Evolutionary conservation across 2,329 filamentous ascomycete species (phyloP).

Genomic region (Volutella citrinella): DNA sequence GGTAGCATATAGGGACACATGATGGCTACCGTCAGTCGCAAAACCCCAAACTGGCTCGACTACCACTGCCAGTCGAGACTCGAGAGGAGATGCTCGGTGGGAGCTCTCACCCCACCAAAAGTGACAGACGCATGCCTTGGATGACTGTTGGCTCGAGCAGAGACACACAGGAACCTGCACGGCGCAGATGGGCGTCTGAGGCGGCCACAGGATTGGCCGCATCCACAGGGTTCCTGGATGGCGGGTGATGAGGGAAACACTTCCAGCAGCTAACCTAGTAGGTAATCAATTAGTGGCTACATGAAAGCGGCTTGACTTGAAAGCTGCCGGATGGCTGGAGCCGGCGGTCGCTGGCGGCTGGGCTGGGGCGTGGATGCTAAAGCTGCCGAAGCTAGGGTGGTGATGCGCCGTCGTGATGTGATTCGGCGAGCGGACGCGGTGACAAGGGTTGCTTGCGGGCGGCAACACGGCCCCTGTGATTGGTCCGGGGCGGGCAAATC

Average conservation of each 20-base stretch:
- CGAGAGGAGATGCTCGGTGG: slow-evolving; percentile 1
- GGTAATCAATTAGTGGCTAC: too few species aligned
- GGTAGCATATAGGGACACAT: too few species aligned
- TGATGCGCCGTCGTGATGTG: slow-evolving; percentile 17
- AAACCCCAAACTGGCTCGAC: too few species aligned
- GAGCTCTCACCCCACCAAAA: slow-evolving; percentile 6
- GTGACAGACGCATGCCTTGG: slow-evolving; percentile 11
- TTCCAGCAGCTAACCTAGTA: too few species aligned
- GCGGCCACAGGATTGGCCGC: slow-evolving; percentile 20
- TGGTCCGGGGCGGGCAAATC: slow-evolving; percentile 8
- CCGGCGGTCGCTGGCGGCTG: too few species aligned
- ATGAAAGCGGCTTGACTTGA: too few species aligned
- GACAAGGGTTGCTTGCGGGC: slow-evolving; percentile 16
- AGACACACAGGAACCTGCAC: too few species aligned
- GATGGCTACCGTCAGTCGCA: too few species aligned
- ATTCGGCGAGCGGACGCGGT: slow-evolving; percentile 20
- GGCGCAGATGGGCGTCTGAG: slow-evolving; percentile 21
- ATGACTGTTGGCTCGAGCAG: slow-evolving; percentile 19
- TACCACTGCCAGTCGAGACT: slow-evolving; percentile 3
- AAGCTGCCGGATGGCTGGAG: too few species aligned
- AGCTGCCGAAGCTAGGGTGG: too few species aligned
- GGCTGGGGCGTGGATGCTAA: too few species aligned
- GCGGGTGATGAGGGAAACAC: neutral
- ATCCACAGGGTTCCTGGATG: slow-evolving; percentile 21
- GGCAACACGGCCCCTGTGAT: slow-evolving; percentile 21